Evolutionary conservation across 805 yeast species (phyloP).

Genomic region (Lipomyces lipofer): DNA sequence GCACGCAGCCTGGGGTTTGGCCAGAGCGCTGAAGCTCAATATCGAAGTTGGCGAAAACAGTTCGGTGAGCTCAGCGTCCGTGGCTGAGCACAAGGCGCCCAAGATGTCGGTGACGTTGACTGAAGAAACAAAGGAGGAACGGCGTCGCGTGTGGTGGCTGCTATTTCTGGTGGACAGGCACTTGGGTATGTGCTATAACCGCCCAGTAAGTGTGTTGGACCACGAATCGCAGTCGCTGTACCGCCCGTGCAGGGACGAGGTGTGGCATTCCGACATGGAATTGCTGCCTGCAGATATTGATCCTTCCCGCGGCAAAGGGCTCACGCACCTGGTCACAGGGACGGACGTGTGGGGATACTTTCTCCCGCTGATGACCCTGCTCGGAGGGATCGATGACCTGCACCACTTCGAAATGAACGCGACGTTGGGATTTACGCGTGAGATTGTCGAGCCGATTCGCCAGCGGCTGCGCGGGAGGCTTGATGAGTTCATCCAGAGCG

Average conservation of each 20-base stretch:
- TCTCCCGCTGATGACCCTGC: constrained; percentile 41
- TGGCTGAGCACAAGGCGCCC: background rate
- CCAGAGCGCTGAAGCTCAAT: constrained; percentile 38
- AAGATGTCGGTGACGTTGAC: background rate
- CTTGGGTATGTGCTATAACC: constrained; percentile 43
- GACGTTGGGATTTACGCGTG: constrained; percentile 25
- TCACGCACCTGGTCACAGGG: constrained; percentile 36
- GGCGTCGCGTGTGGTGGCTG: constrained; percentile 47
- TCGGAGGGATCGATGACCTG: constrained; percentile 38
- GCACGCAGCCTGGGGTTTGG: constrained; percentile 39
- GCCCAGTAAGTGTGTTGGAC: constrained; percentile 40
- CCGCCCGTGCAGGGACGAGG: constrained; percentile 41
- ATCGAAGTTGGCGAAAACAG: constrained; percentile 30
- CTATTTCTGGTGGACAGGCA: constrained; percentile 45
- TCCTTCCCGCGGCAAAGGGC: constrained; percentile 35
- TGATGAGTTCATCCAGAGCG: constrained; percentile 20
- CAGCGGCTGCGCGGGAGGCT: constrained; percentile 19
- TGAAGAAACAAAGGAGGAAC: constrained; percentile 43
- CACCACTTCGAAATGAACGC: constrained; percentile 35
- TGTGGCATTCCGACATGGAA: constrained; percentile 38
- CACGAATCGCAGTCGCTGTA: constrained; percentile 38
- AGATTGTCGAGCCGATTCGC: constrained; percentile 26
- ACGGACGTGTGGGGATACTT: constrained; percentile 45
- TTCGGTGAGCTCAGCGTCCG: constrained; percentile 3
- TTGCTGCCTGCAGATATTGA: constrained; percentile 40